Base-by-base conservation (phyloP, 768 basidiomycete genomes). In the Suillus cothurnatus region DNA sequence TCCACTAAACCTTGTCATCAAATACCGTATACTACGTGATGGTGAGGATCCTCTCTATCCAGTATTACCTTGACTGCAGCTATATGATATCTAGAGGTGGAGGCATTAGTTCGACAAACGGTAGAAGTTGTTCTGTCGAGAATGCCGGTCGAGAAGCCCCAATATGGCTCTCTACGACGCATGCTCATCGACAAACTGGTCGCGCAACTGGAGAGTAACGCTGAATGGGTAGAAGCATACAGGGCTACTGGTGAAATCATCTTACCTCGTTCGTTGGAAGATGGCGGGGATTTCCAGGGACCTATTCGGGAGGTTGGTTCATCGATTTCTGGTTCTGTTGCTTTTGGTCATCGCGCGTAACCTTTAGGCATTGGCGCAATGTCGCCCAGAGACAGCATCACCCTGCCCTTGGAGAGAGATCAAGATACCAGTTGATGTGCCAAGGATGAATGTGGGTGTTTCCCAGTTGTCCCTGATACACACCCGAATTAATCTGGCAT, bases 341-440 rank as follows among this genome's bases (percentile, higher is more conserved):
- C 65, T 73, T 36, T 75, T 76, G 32, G 77, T 77, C 55, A 74
- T 78, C 72, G 81, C 81, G 65, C 60, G 60, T 57, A 36, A 49
- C 39, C n/a, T 26, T 9, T 38, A 77, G 76, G 68, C 53, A 6
- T 62, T 89, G 41, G 78, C 78, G 28, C 74, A 72, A 62, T 82
- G 84, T 63, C 80, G 78, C 68, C 79, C 74, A 15, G 71, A 81
- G 15, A 71, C 76, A 68, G 82, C 19, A 69, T 70, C 62, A 6
- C 66, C 70, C 55, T 74, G 71, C 23, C 71, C 79, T 21, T 97
- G 94, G 93, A 83, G 88, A 52, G 87, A 90, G 68, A 84, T 96
- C 52, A 83, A 81, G 64, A 93, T 96, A 56, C 93, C 94, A 31
- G 90, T 96, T 6, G 95, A 96, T 71, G 83, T 96, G 36, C 95